Conservation (phyloP, 2,329 filamentous ascomycete genomes). For the Fusarium falciforme region DNA sequence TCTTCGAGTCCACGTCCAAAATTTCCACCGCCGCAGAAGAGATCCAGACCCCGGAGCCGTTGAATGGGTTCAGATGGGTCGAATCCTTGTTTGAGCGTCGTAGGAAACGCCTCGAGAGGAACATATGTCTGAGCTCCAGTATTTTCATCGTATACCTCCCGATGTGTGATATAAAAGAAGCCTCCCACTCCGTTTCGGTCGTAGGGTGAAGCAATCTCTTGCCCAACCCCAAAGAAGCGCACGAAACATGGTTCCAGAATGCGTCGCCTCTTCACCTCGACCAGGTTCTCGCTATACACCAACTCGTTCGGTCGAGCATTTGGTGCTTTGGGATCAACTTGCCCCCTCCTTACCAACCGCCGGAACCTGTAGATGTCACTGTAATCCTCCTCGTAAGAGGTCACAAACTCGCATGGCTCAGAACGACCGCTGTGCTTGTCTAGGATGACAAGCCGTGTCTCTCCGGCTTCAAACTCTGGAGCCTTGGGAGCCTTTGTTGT, state of each 20-base stretch:
- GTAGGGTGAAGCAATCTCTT: conserved; percentile 71
- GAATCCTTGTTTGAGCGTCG: conserved; percentile 65
- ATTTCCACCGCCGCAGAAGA: conserved; percentile 84
- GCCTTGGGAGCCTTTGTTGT: conserved; percentile 30
- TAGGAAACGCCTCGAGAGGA: conserved; percentile 51
- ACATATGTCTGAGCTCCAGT: conserved; percentile 37
- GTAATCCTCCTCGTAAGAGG: conserved; percentile 32
- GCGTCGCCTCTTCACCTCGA: conserved; percentile 49
- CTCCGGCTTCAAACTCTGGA: conserved; percentile 60
- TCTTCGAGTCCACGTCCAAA: conserved; percentile 83
- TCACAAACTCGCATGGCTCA: conserved; percentile 71
- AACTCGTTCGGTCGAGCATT: conserved; percentile 66
- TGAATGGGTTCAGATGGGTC: conserved; percentile 53
- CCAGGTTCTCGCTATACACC: conserved; percentile 62
- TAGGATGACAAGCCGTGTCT: conserved; percentile 66
- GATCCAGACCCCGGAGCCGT: conserved; percentile 71
- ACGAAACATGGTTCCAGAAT: conserved; percentile 71
- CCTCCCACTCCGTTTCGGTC: conserved; percentile 73
- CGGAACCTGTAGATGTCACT: conserved; percentile 56
- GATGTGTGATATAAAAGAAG: conserved; percentile 71
- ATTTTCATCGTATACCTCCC: conserved; percentile 18
- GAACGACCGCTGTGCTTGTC: conserved; percentile 51
- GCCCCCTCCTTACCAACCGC: conserved; percentile 61
- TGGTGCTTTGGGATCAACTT: conserved; percentile 48
- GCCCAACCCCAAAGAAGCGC: conserved; percentile 59